Conservation (phyloP, 2,329 filamentous ascomycete species). For the Penicillium sp. region DNA sequence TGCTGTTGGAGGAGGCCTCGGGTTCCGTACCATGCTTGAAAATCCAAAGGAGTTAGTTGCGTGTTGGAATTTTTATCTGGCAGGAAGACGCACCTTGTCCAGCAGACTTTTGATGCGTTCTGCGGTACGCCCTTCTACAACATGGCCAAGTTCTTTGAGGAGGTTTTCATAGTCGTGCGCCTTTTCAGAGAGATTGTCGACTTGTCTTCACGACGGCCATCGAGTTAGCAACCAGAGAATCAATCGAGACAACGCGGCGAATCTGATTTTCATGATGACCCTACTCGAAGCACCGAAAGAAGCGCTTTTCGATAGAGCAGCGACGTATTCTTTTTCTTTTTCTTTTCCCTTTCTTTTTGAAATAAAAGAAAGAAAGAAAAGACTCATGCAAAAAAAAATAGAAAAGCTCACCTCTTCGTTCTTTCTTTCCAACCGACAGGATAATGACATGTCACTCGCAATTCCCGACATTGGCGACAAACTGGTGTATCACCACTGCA, state of each 20-base stretch:
- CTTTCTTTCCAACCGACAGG: constrained; percentile 36
- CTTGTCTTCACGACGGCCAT: constrained; percentile 21
- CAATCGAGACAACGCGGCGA: neutral
- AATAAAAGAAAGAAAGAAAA: no score
- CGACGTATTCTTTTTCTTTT: no score
- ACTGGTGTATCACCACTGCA: constrained; percentile 35
- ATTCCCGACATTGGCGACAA: constrained; percentile 34
- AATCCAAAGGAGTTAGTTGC: constrained; percentile 4
- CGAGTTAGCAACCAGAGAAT: constrained; percentile 2
- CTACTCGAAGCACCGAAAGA: neutral
- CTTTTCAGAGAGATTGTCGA: constrained; percentile 30
- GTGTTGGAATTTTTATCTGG: neutral
- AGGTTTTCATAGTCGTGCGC: constrained; percentile 35
- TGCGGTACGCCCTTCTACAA: constrained; percentile 30
- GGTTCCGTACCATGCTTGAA: constrained; percentile 20
- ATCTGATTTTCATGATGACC: no score
- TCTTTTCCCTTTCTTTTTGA: no score
- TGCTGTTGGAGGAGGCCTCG: constrained; percentile 19
- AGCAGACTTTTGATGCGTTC: constrained; percentile 32
- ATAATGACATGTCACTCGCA: constrained; percentile 31
- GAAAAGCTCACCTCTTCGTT: constrained; percentile 29
- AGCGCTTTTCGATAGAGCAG: no score
- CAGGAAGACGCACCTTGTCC: constrained; percentile 28
- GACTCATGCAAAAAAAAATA: neutral
- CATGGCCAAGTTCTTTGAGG: constrained; percentile 31